Percentiles rank a stretch among this genome's conserved stretches.
These are phyloP conservation scores for Mortierella sp. DNA, from an alignment of 371 early-diverging fungal species.

Conservation along the genomic window DNA sequence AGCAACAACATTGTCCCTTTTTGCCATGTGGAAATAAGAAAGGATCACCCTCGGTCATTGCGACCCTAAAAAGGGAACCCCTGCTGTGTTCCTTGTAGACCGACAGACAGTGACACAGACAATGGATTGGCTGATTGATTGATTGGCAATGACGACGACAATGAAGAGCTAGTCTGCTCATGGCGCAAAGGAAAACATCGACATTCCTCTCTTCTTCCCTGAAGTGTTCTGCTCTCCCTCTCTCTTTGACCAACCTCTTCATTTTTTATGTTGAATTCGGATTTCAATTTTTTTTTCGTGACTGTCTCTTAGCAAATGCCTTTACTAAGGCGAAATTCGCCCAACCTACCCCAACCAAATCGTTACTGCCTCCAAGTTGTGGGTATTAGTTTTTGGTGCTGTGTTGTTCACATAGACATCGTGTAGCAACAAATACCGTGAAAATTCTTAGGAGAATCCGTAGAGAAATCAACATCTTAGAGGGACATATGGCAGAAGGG, in stretches of 20 bases:
- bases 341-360: constrained; percentile 1
- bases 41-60: neutral
- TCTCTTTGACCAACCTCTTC: too few species aligned
- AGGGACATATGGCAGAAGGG: too few species aligned
- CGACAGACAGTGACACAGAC: too few species aligned
- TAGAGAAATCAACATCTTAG: too few species aligned
- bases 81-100: neutral
- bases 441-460: too few species aligned
- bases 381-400: too few species aligned
- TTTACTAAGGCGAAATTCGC: constrained; percentile 4
- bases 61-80: constrained; percentile 6
- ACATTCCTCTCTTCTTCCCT: neutral
- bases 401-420: too few species aligned
- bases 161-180: neutral
- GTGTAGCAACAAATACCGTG: too few species aligned
- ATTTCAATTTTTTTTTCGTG: neutral
- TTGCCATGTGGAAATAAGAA: neutral
- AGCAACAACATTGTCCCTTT: too few species aligned
- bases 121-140: too few species aligned
- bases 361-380: too few species aligned
- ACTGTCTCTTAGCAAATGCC: neutral
- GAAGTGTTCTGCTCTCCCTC: neutral
- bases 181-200: neutral
- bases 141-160: neutral
- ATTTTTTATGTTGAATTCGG: neutral